These are phyloP conservation scores for Rhodotorula sp. DNA, from an alignment of 1,284 basidiomycete species.

Conservation along the genomic window DNA sequence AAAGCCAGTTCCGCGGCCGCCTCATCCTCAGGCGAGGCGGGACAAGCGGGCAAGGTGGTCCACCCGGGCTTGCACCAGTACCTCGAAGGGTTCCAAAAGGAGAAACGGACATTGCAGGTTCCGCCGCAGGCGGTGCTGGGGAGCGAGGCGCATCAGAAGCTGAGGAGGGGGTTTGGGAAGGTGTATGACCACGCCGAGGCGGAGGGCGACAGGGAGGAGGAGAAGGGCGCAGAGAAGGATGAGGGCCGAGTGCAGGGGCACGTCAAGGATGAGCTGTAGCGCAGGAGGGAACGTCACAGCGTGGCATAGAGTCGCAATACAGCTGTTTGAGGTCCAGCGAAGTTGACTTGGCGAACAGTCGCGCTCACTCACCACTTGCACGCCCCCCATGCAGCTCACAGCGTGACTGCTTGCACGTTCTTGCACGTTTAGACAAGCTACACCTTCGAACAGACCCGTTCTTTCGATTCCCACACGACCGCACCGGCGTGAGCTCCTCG, in stretches of 20 bases:
- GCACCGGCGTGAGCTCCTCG: too few species aligned
- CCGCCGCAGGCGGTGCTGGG: slow-evolving; percentile 11
- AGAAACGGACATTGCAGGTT: slow-evolving; percentile 6
- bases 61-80: slow-evolving; percentile 7
- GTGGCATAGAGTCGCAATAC: background rate
- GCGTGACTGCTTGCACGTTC: too few species aligned
- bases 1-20: background rate
- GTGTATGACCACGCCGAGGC: slow-evolving; percentile 11
- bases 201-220: background rate
- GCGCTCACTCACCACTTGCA: too few species aligned
- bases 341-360: too few species aligned
- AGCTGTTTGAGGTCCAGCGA: too few species aligned
- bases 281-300: too few species aligned
- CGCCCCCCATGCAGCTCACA: too few species aligned
- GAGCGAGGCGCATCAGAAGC: slow-evolving; percentile 25
- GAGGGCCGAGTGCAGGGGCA: background rate
- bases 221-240: background rate
- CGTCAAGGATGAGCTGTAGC: slow-evolving; percentile 22
- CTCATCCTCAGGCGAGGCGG: background rate
- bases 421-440: too few species aligned
- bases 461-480: too few species aligned
- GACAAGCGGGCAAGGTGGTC: background rate
- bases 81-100: slow-evolving; percentile 2
- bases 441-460: too few species aligned
- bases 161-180: slow-evolving; percentile 19